Base-by-base conservation (phyloP, 176 grass and related monocot species). In the Puccinellia tenuiflora region DNA sequence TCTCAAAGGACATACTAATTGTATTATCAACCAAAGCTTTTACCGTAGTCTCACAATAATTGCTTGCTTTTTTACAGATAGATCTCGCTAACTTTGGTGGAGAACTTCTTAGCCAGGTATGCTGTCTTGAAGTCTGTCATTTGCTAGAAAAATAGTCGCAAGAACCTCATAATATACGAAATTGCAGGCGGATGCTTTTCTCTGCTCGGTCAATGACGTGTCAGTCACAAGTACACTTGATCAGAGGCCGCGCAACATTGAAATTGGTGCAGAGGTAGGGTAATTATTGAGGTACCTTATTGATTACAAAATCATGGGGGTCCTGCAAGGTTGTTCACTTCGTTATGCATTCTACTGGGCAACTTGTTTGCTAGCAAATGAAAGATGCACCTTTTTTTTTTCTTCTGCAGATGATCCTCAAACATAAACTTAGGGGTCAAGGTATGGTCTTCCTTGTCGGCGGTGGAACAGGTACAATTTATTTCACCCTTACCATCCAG, bases 361-460 rank as follows among this genome's bases (percentile, higher is more conserved):
- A 74, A 57, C 37, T 86, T 86, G 47, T 9, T 66, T 76, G 34
- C 65, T 80, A 68, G 75, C 53, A 85, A 56, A 51, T 87, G 26
- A 88, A 71, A 79, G 17, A 2, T 76, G 39, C 56, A 9, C 13
- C 43, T 74, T 84, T 74, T 84, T 52, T 47, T 74, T 84, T 74
- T 84, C 45, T 47, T 66, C 14, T 80, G 5, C 68, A 99, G 96
- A 83, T 92, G 76, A 90, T 99, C 71, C 91, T 99, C 55, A 99
- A 93, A 90, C 93, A 95, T 56, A 99, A 98, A 77, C 84, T 99
- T 88, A 90, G 86, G 84, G 93, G 96, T 56, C 96, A 95, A 83
- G 93, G 93, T 20, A 84, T 99, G 90, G 93, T 86, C 74, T 99
- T 99, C 81, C 90, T 99, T 87, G 85, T 99, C 20, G 96, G 89